Percentiles rank a stretch among this genome's conserved stretches.
Evolutionary conservation across 139 green algal genomes (phyloP).

Genomic region (Coccomyxa sp.): DNA sequence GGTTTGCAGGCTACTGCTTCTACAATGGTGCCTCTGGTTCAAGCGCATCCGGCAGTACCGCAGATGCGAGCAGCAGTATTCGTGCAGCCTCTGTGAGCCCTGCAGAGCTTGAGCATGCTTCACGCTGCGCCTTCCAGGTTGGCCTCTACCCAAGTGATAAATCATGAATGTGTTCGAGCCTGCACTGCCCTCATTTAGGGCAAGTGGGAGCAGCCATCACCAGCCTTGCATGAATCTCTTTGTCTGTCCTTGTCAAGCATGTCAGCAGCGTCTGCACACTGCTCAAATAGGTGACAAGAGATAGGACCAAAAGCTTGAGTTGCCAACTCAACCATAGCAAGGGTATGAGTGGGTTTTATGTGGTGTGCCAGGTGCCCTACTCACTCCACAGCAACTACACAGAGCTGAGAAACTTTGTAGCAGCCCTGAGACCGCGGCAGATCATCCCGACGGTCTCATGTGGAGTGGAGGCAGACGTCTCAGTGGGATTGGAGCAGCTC

Average conservation of each 20-base stretch:
- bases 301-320: too few species aligned
- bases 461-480: too few species aligned
- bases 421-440: constrained; percentile 3
- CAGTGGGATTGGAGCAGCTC: too few species aligned
- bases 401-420: constrained; percentile 16
- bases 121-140: constrained; percentile 14
- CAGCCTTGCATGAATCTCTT: not conserved
- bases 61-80: not conserved
- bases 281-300: too few species aligned
- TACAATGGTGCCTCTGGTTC: not conserved
- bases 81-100: not conserved
- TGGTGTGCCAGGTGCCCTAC: constrained; percentile 34
- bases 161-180: too few species aligned
- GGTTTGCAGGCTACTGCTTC: not conserved
- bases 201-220: too few species aligned
- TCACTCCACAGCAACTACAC: constrained; percentile 38
- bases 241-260: not conserved
- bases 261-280: not conserved
- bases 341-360: too few species aligned
- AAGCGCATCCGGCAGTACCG: not conserved
- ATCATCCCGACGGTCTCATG: constrained; percentile 11
- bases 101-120: constrained; percentile 21
- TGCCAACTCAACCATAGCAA: too few species aligned
- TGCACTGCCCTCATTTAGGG: too few species aligned
- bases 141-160: not conserved